Conservation (phyloP, 2,329 filamentous ascomycete genomes). For the Fusarium sambucinum region DNA sequence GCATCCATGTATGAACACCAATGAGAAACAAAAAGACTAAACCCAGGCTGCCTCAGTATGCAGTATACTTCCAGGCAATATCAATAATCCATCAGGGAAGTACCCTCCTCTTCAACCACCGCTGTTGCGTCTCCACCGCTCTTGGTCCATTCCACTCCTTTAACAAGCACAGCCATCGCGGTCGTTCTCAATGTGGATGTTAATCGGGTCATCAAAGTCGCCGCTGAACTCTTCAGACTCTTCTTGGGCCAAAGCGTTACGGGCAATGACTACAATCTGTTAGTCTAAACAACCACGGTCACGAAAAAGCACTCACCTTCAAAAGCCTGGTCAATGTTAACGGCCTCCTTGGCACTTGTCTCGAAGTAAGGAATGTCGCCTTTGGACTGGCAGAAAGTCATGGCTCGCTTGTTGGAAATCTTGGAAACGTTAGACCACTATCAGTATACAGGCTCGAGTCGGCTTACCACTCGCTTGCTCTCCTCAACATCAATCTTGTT, state of each 20-base stretch:
- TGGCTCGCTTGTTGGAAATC: constrained; percentile 95
- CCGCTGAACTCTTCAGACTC: constrained; percentile 98
- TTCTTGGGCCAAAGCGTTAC: constrained; percentile 95
- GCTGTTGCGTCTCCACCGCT: constrained; percentile 9
- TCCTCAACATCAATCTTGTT: constrained; percentile 99
- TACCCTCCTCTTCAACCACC: constrained; percentile 25
- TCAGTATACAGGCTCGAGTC: not conserved
- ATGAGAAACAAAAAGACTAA: constrained; percentile 26
- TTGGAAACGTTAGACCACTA: constrained; percentile 51
- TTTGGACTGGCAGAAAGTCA: constrained; percentile 98
- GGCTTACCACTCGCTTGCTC: constrained; percentile 85
- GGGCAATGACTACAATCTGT: constrained; percentile 81
- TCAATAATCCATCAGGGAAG: constrained; percentile 36
- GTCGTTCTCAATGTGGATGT: constrained; percentile 95
- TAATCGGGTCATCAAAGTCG: constrained; percentile 97
- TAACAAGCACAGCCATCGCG: constrained; percentile 94
- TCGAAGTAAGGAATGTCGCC: constrained; percentile 98
- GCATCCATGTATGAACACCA: constrained; percentile 47
- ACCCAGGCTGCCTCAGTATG: constrained; percentile 41
- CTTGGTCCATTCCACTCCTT: constrained; percentile 43
- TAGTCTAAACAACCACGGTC: not conserved
- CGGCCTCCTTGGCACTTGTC: constrained; percentile 97
- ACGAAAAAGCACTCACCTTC: constrained; percentile 65
- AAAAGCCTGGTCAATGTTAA: constrained; percentile 90
- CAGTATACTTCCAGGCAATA: constrained; percentile 48